Conservation (phyloP, 2,329 filamentous ascomycete genomes). For the Elsinoe necatrix region DNA sequence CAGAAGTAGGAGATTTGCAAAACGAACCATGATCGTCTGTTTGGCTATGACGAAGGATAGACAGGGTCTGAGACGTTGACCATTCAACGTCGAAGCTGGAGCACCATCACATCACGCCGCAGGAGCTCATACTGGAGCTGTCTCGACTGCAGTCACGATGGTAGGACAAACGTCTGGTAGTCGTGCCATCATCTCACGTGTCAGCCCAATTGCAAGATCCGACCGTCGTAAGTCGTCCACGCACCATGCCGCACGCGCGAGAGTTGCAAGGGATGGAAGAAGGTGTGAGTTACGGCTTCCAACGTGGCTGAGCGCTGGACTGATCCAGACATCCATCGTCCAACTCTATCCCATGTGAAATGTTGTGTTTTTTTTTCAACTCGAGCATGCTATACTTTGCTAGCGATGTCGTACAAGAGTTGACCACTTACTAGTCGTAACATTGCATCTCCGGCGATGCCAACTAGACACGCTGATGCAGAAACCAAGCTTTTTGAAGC, state of each 20-base stretch:
- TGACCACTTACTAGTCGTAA: neutral
- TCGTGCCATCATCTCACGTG: slow-evolving; percentile 13
- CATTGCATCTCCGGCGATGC: neutral
- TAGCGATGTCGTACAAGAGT: neutral
- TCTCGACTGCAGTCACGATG: neutral
- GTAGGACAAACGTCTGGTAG: slow-evolving; percentile 11
- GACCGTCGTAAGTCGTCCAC: slow-evolving; percentile 1
- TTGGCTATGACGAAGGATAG: slow-evolving; percentile 10
- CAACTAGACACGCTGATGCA: neutral
- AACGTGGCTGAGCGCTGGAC: slow-evolving; percentile 8
- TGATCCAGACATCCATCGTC: slow-evolving; percentile 11
- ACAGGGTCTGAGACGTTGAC: slow-evolving; percentile 11
- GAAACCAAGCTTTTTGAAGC: neutral
- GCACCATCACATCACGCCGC: slow-evolving; percentile 12
- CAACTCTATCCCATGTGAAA: neutral
- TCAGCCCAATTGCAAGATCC: slow-evolving; percentile 12
- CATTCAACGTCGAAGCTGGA: neutral
- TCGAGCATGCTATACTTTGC: neutral
- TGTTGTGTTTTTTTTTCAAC: neutral
- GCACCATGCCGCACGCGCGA: neutral
- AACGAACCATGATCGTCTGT: slow-evolving; percentile 8
- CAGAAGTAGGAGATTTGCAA: slow-evolving; percentile 10
- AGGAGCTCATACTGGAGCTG: neutral
- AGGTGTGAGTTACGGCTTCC: slow-evolving; percentile 4
- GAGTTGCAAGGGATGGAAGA: slow-evolving; percentile 4